Conservation (phyloP, 1,139 yeast species). For the Lipomyces yarrowii region DNA sequence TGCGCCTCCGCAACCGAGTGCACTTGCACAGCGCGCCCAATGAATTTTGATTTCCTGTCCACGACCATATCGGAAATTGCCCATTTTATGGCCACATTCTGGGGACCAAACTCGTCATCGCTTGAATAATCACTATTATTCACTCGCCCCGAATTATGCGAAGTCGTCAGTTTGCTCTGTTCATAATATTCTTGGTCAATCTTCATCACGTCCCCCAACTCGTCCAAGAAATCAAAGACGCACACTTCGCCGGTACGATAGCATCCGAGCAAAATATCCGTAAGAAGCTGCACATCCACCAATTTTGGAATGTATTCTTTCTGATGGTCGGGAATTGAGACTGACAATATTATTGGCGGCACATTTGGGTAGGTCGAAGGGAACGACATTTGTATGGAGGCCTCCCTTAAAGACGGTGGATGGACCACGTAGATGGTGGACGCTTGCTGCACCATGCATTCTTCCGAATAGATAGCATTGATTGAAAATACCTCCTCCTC, state of each 20-base stretch:
- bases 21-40: slow-evolving; percentile 71
- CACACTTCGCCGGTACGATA: slow-evolving; percentile 68
- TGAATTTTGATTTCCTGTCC: slow-evolving; percentile 85
- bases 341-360: slow-evolving; percentile 44
- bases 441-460: slow-evolving; percentile 48
- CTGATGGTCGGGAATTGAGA: slow-evolving; percentile 40
- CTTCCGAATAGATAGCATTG: slow-evolving; percentile 81
- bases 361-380: slow-evolving; percentile 77
- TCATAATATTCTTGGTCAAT: slow-evolving; percentile 24
- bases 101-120: slow-evolving; percentile 40
- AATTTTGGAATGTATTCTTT: not conserved
- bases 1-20: slow-evolving; percentile 66
- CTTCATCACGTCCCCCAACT: slow-evolving; percentile 50
- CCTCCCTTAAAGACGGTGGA: slow-evolving; percentile 65
- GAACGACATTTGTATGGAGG: slow-evolving; percentile 65
- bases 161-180: slow-evolving; percentile 15
- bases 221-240: slow-evolving; percentile 74
- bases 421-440: slow-evolving; percentile 53
- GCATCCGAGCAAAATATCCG: slow-evolving; percentile 53
- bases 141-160: slow-evolving; percentile 26
- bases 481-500: slow-evolving; percentile 81
- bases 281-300: slow-evolving; percentile 42
- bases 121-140: slow-evolving; percentile 25
- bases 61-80: slow-evolving; percentile 68
- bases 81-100: slow-evolving; percentile 58